A percentile compares a stretch with the other conserved stretches of the same genome.
Evolutionary conservation across 495 filamentous ascomycete genomes (phyloP).

Genomic region (Tuber calosporum): DNA sequence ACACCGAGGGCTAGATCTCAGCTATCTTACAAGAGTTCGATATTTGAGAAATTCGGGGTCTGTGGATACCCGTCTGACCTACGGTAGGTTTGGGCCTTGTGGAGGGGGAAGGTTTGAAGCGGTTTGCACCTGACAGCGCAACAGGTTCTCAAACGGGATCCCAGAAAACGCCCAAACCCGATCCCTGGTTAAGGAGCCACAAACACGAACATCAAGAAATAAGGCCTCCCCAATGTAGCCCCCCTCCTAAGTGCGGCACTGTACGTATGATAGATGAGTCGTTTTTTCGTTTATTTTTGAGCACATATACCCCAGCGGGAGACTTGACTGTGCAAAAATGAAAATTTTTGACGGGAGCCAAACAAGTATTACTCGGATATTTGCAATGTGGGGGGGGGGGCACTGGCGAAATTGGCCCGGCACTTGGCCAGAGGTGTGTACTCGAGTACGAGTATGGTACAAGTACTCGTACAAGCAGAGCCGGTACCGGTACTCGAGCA

Average conservation of each 20-base stretch:
- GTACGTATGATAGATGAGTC: not conserved
- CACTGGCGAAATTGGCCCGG: not conserved
- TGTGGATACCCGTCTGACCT: no score
- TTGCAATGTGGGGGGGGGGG: not conserved
- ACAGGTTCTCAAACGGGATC: not conserved
- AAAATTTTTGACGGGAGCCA: not conserved
- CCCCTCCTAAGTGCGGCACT: not conserved
- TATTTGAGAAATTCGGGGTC: no score
- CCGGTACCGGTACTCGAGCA: no score
- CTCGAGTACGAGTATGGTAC: no score
- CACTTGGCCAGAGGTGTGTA: not conserved
- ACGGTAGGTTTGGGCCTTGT: no score
- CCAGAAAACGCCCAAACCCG: not conserved
- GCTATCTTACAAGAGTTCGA: no score
- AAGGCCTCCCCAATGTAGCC: not conserved
- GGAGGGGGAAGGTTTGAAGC: no score
- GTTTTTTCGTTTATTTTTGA: not conserved
- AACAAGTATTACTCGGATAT: not conserved
- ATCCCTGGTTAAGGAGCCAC: not conserved
- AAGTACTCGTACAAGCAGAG: no score
- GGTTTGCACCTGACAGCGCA: no score
- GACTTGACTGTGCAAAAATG: not conserved
- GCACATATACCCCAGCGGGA: not conserved
- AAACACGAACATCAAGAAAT: not conserved
- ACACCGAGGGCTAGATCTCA: no score